A percentile compares a stretch with the other conserved stretches of the same genome.
These are phyloP conservation scores for Cajanus cajan DNA, from an alignment of 306 rosid genomes.

Conservation along the genomic window DNA sequence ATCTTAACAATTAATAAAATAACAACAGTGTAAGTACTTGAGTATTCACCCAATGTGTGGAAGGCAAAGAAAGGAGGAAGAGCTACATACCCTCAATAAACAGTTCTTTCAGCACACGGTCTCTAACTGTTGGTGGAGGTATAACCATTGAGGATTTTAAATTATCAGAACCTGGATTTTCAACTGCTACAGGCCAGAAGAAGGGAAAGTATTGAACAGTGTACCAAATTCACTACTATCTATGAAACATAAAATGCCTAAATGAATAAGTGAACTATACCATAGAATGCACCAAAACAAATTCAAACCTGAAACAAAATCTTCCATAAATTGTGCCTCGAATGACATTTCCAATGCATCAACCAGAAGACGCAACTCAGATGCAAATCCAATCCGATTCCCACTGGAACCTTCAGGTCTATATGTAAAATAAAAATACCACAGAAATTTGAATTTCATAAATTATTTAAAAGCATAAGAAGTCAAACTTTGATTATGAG, in stretches of 20 bases:
- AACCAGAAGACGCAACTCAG: constrained; percentile 68
- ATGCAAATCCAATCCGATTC: constrained; percentile 75
- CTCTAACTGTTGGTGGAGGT: constrained; percentile 90
- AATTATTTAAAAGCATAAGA: constrained; percentile 19
- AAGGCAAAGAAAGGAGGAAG: constrained; percentile 30
- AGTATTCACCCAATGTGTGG: constrained; percentile 19
- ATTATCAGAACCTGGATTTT: constrained; percentile 70
- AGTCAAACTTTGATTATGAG: constrained; percentile 6
- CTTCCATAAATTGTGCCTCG: constrained; percentile 87
- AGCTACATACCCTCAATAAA: constrained; percentile 72
- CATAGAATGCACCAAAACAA: constrained; percentile 19
- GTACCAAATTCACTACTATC: constrained; percentile 25
- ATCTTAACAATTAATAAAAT: constrained; percentile 19
- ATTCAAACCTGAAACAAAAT: constrained; percentile 88
- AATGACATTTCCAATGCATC: constrained; percentile 85
- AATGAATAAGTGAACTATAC: constrained; percentile 10
- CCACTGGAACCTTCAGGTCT: constrained; percentile 69
- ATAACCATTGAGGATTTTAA: constrained; percentile 66
- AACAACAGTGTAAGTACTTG: neutral
- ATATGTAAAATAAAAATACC: constrained; percentile 17
- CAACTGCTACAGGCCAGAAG: constrained; percentile 58
- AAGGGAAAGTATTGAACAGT: constrained; percentile 18
- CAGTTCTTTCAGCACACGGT: constrained; percentile 88
- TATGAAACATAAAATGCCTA: constrained; percentile 34
- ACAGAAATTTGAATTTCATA: neutral